phyloP scores from a whole-genome alignment of 345 rosid genomes.

The Turritis glabra region DNA sequence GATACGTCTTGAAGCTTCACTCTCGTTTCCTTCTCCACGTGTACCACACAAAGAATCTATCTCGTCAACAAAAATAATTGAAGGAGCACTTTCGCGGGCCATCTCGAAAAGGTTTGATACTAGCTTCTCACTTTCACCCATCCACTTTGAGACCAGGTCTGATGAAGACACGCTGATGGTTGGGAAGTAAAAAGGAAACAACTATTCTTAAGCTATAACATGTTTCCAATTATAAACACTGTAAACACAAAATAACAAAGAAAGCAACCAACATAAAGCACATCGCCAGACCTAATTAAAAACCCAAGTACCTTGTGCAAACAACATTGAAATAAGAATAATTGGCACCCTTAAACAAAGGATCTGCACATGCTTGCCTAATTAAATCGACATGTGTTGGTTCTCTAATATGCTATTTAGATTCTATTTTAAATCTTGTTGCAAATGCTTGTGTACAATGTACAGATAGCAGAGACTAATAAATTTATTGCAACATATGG shows the following conservation, averaged over 20 bases:
- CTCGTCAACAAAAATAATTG: conserved; percentile 91
- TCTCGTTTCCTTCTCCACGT: conserved; percentile 95
- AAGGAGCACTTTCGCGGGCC: conserved; percentile 97
- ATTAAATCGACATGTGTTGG: background rate
- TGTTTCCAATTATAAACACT: conserved; percentile 31
- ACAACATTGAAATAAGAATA: background rate
- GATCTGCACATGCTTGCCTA: background rate
- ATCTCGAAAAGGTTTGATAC: conserved; percentile 90
- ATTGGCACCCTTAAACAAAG: background rate
- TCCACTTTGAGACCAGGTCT: conserved; percentile 96
- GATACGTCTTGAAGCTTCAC: conserved; percentile 95
- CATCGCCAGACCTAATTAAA: background rate
- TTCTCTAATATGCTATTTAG: background rate
- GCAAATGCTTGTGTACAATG: background rate
- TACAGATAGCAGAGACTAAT: background rate
- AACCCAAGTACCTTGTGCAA: conserved; percentile 1
- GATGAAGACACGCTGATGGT: conserved; percentile 79
- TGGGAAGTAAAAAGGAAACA: conserved; percentile 31
- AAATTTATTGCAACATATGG: background rate
- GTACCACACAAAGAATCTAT: conserved; percentile 92
- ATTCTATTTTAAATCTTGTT: background rate
- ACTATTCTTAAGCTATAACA: conserved; percentile 26
- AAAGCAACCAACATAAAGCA: background rate
- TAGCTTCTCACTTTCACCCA: conserved; percentile 98
- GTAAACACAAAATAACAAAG: conserved; percentile 6